phyloP scores from a whole-genome alignment of 148 eudicot species.

The Oxyria digyna region DNA sequence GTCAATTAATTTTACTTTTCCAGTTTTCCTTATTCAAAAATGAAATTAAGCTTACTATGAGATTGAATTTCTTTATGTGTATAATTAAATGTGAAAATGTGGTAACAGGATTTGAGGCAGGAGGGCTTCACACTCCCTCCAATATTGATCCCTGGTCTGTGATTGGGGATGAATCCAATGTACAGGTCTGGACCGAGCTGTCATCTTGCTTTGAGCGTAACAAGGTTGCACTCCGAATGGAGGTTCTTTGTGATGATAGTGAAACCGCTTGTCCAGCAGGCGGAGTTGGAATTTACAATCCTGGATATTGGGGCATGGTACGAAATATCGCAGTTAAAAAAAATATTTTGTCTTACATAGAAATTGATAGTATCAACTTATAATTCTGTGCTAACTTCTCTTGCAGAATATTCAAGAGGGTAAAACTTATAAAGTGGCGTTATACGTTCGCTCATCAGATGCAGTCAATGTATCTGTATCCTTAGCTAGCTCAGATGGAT shows the following conservation, averaged over 20 bases:
- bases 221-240: conserved; percentile 73
- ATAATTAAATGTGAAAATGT: neutral
- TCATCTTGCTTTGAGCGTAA: conserved; percentile 91
- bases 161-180: conserved; percentile 54
- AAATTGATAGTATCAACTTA: neutral
- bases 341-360: too few relatives aligned
- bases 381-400: neutral
- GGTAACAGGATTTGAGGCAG: conserved; percentile 78
- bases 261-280: conserved; percentile 51
- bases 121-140: conserved; percentile 64
- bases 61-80: neutral
- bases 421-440: conserved; percentile 65
- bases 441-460: conserved; percentile 53
- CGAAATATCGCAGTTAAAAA: conserved; percentile 4
- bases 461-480: conserved; percentile 54
- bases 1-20: conserved; percentile 18
- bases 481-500: conserved; percentile 54
- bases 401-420: conserved; percentile 82
- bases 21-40: neutral
- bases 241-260: conserved; percentile 60
- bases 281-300: conserved; percentile 91
- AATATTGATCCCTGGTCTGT: conserved; percentile 71
- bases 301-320: conserved; percentile 99
- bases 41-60: conserved; percentile 3
- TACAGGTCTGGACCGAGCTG: conserved; percentile 60